These are phyloP conservation scores for Neonectria magnoliae DNA, from an alignment of 2,329 filamentous ascomycete species.

Conservation along the genomic window DNA sequence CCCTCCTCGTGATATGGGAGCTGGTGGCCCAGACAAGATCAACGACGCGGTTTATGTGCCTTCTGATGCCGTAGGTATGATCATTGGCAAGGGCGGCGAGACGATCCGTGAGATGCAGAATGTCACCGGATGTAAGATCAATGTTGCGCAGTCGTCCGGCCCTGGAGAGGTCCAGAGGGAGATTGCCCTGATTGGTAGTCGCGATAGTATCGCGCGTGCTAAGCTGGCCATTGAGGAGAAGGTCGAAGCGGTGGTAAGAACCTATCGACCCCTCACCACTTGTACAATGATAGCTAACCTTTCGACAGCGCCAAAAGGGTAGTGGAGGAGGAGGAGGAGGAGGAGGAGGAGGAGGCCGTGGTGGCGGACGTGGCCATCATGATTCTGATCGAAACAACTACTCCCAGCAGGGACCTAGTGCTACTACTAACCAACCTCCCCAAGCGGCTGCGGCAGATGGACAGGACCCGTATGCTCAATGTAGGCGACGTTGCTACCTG, in stretches of 20 bases:
- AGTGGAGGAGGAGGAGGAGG: constrained; percentile 57
- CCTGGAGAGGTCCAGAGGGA: constrained; percentile 83
- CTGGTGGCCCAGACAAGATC: constrained; percentile 70
- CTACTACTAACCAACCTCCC: constrained; percentile 54
- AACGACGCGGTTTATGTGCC: constrained; percentile 87
- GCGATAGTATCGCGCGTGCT: constrained; percentile 80
- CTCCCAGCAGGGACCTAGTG: constrained; percentile 57
- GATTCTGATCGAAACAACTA: constrained; percentile 66
- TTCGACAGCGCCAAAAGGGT: constrained; percentile 62
- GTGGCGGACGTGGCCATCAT: constrained; percentile 57
- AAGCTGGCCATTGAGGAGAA: constrained; percentile 91
- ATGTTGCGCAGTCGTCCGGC: constrained; percentile 83
- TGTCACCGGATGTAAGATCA: constrained; percentile 90
- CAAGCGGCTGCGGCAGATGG: constrained; percentile 60
- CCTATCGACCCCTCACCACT: neutral
- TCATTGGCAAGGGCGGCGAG: constrained; percentile 93
- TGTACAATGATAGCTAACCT: constrained; percentile 42
- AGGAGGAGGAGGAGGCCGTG: constrained; percentile 53
- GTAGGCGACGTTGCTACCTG: constrained; percentile 56
- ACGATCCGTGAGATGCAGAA: constrained; percentile 95
- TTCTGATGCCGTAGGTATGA: constrained; percentile 94
- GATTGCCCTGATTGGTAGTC: constrained; percentile 83
- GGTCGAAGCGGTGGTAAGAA: constrained; percentile 84
- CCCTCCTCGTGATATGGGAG: constrained; percentile 46
- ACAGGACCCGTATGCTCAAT: constrained; percentile 79